Evolutionary conservation across 306 rosid species (phyloP).

Genomic region (Trichosanthes cucumerina): DNA sequence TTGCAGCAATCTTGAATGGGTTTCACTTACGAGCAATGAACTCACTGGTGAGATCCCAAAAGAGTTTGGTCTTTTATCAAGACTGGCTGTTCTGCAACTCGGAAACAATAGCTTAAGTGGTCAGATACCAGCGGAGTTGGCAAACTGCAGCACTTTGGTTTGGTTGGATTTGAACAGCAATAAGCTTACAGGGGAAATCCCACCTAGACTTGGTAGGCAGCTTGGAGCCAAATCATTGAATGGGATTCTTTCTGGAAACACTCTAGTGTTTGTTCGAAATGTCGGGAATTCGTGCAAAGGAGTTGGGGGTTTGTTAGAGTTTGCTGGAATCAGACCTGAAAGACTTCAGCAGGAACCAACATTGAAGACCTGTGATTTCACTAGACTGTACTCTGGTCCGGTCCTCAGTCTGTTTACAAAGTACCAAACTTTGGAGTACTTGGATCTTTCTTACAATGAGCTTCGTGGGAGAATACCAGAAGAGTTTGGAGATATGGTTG

Average conservation of each 20-base stretch:
- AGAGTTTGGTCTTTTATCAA: slow-evolving; percentile 65
- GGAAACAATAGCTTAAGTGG: slow-evolving; percentile 85
- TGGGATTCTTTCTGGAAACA: slow-evolving; percentile 85
- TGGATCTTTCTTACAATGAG: slow-evolving; percentile 89
- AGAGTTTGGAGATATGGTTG: slow-evolving; percentile 89
- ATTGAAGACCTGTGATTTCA: slow-evolving; percentile 78
- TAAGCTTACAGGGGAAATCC: slow-evolving; percentile 90
- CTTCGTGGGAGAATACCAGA: slow-evolving; percentile 81
- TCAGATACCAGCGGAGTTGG: slow-evolving; percentile 73
- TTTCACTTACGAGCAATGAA: slow-evolving; percentile 79
- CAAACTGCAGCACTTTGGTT: slow-evolving; percentile 82
- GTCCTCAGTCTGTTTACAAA: slow-evolving; percentile 78
- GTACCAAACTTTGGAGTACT: slow-evolving; percentile 87
- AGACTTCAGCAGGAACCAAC: slow-evolving; percentile 73
- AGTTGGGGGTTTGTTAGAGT: slow-evolving; percentile 89
- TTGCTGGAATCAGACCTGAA: slow-evolving; percentile 80
- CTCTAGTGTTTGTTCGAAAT: slow-evolving; percentile 82
- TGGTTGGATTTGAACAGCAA: slow-evolving; percentile 99
- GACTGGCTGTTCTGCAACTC: slow-evolving; percentile 85
- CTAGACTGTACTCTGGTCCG: slow-evolving; percentile 81
- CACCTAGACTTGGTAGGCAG: slow-evolving; percentile 89
- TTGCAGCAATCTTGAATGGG: slow-evolving; percentile 88
- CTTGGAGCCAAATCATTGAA: slow-evolving; percentile 62
- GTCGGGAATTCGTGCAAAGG: slow-evolving; percentile 88
- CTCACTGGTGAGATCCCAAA: slow-evolving; percentile 61